Conservation (phyloP, 331 rosid genomes). For the Stylosanthes scabra region DNA sequence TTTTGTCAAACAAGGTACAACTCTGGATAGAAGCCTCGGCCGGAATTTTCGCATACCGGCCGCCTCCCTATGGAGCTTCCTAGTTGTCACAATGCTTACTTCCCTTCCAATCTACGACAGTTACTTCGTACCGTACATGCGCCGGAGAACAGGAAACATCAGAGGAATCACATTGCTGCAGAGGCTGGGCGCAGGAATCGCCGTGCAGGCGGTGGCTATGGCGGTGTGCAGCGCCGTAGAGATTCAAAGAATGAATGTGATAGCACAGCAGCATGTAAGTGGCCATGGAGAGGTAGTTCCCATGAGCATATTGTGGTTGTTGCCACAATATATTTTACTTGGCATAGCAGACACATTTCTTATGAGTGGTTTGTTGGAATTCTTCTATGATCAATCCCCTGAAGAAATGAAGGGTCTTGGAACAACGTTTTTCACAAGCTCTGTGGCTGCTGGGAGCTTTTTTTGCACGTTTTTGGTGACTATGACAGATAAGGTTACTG, state of each 20-base stretch:
- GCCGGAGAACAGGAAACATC: conserved; percentile 51
- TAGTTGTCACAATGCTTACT: conserved; percentile 66
- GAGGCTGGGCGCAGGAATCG: conserved; percentile 61
- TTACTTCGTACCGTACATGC: conserved; percentile 71
- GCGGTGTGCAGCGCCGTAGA: conserved; percentile 60
- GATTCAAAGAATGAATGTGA: conserved; percentile 51
- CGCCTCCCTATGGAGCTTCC: conserved; percentile 76
- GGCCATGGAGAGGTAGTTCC: conserved; percentile 67
- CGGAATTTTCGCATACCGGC: conserved; percentile 63
- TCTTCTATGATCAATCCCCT: conserved; percentile 87
- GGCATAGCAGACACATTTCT: conserved; percentile 72
- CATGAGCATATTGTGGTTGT: conserved; percentile 77
- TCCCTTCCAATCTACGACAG: conserved; percentile 69
- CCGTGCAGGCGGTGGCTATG: conserved; percentile 58
- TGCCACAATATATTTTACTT: conserved; percentile 68
- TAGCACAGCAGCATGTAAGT: conserved; percentile 41
- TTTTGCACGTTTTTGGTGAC: conserved; percentile 64
- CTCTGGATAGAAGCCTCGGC: conserved; percentile 56
- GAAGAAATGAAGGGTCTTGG: conserved; percentile 85
- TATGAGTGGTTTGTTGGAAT: conserved; percentile 70
- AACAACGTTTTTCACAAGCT: conserved; percentile 78
- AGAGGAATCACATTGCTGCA: conserved; percentile 80
- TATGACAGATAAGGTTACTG: conserved; percentile 58
- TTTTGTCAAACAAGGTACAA: conserved; percentile 83
- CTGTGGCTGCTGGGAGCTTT: conserved; percentile 80